These are phyloP conservation scores for Saururus chinensis DNA, from an alignment of 164 flowering plant genomes.

Conservation along the genomic window DNA sequence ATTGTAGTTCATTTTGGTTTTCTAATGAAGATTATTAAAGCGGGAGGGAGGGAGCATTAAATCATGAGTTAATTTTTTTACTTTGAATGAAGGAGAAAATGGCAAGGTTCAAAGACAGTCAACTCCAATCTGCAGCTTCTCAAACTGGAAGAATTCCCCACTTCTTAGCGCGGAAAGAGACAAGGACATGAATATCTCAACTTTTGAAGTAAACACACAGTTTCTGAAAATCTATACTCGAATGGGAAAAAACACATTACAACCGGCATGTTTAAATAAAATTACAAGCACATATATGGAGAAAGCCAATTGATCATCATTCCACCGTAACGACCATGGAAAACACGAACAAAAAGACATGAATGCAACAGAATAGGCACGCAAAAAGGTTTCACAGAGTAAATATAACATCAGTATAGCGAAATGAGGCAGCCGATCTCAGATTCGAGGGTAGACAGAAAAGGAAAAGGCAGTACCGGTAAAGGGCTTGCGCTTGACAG, in stretches of 20 bases:
- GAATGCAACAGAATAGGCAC: not conserved
- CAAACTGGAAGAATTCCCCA: not conserved
- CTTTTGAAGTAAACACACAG: not conserved
- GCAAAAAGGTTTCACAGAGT: not conserved
- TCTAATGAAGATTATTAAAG: no score
- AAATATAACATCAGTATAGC: not conserved
- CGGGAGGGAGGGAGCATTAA: no score
- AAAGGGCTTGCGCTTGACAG: slow-evolving; percentile 63
- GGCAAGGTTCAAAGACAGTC: not conserved
- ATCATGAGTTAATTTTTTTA: no score
- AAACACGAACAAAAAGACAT: not conserved
- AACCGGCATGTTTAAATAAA: not conserved
- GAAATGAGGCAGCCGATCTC: not conserved
- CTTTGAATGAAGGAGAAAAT: no score
- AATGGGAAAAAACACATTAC: not conserved
- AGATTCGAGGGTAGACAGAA: not conserved
- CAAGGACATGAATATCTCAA: not conserved
- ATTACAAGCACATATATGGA: not conserved
- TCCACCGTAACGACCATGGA: not conserved
- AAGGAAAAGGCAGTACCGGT: slow-evolving; percentile 25
- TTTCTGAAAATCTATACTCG: not conserved
- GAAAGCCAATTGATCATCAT: not conserved
- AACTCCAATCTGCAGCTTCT: not conserved
- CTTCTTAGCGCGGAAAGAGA: not conserved
- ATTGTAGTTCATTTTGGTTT: no score